Evolutionary conservation across 139 green algal genomes (phyloP), one percentile per base, ranked within the genome.

Genomic region (Chlorella ohadii): DNA sequence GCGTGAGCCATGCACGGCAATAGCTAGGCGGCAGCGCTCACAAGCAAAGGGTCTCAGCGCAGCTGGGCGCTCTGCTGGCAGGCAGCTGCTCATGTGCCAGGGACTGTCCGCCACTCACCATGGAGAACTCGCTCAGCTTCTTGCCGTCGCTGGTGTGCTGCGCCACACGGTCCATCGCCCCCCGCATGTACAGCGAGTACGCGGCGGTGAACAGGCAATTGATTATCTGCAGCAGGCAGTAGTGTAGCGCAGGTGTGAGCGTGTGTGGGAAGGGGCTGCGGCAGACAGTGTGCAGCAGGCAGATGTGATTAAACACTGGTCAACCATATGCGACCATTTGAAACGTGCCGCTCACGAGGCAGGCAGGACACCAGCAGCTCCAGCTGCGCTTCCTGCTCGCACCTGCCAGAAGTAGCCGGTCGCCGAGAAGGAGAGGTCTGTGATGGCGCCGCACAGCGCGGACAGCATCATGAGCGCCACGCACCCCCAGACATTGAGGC

Each of bases 151-250:
- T 61, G 13, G 90, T 94, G 34, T 90, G 44, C 33, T 57, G 41
- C 13, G 84, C 80, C 27, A 92, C 88, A 11, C 68, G 34, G 84
- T 99, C 95, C 95, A 99, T 99, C 25, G 95, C 93, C 3, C 86
- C 87, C 0, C 91, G 87, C 55, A 99, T 90, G 68, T 94, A 93
- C 36, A 98, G 84, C 17, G 89, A 92, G 88, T 98, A 98, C 15
- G 84, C 89, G 20, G 75, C 88, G 2, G 94, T 97, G 82, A 96
- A 95, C 33, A 92, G 36, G 91, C 95, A 98, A 90, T 98, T 98
- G 61, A 94, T 74, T 5, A 97, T 80, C 89, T 94, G 51, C 51
- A 55, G 44, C 44, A 55, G 44, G 7, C 6, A 13, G 51, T 59
- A 13, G 51, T 59, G 51, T 22, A 20, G 15, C n/a, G n/a, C n/a